These are phyloP conservation scores for Macrophomina phaseolina DNA, from an alignment of 2,329 filamentous ascomycete genomes.

Conservation along the genomic window DNA sequence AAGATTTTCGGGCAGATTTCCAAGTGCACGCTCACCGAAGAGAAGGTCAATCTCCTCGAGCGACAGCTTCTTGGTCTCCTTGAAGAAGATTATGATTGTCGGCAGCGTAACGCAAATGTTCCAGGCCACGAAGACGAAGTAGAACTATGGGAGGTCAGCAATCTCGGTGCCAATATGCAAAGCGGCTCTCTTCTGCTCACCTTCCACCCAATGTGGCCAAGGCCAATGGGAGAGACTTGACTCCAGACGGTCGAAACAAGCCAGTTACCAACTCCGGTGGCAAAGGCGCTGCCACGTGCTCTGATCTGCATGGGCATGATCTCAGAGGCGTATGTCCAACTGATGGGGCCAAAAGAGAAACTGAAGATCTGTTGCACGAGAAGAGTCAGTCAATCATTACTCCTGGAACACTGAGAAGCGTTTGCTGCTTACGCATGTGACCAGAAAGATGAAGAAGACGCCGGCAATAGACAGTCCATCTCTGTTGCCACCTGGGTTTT, in stretches of 20 bases:
- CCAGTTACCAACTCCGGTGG: constrained; percentile 65
- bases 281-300: constrained; percentile 63
- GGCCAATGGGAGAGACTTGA: constrained; percentile 62
- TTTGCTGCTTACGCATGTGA: constrained; percentile 43
- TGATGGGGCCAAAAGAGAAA: constrained; percentile 64
- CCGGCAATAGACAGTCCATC: constrained; percentile 62
- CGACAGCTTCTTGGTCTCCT: constrained; percentile 59
- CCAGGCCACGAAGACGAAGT: constrained; percentile 63
- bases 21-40: constrained; percentile 60
- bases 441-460: constrained; percentile 69
- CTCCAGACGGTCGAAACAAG: constrained; percentile 64
- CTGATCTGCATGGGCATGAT: constrained; percentile 72
- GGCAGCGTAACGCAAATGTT: constrained; percentile 53
- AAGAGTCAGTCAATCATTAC: not conserved
- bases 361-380: constrained; percentile 56
- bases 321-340: constrained; percentile 70
- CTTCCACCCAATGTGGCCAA: constrained; percentile 56
- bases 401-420: constrained; percentile 38
- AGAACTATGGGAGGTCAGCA: constrained; percentile 45
- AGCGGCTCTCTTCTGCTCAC: not conserved
- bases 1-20: constrained; percentile 53
- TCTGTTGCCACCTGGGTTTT: constrained; percentile 39
- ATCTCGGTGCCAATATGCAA: too few relatives aligned
- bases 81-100: constrained; percentile 59
- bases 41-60: constrained; percentile 65